Base-by-base conservation (phyloP, 2,329 filamentous ascomycete species). In the Basipetospora chlamydospora region DNA sequence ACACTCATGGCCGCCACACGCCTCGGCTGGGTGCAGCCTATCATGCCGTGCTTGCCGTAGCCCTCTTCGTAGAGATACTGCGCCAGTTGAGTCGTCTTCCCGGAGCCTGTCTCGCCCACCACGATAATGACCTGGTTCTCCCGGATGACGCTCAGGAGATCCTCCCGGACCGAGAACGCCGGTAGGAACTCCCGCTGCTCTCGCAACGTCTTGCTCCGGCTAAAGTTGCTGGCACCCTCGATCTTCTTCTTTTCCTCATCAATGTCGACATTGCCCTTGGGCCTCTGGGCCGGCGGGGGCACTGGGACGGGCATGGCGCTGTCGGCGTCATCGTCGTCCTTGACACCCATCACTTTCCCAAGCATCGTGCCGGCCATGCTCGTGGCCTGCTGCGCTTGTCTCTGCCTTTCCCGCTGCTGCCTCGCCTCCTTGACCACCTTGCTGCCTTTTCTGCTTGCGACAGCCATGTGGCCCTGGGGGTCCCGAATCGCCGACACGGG, bases 1-100 rank as follows among this genome's bases (percentile, higher is more conserved):
- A 98, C 90, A 60, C 87, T 95, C 90, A 98, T 98, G 16, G 90
- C 90, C 17, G 90, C 90, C 23, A 98, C 92, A 66, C 90, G 82
- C 49, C 90, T 76, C 36, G 90, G 90, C 47, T 98, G 90, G 2
- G 90, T 98, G 53, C 90, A 98, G 4, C 86, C 88, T 47, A 98
- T 96, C 69, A 95, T 77, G 33, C 90, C 90, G 22, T 69, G 61
- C 38, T 80, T 80, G 11, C 79, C 84, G 53, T 95, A 98, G 1
- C 92, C 92, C 49, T 96, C 90, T 56, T 98, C 90, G 51, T 92
- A 77, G 8, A 98, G 65, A 47, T 96, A 98, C 51, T 98, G 92
- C 0, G 92, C 95, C 42, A 98, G 62, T 57, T 98, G 90, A 0
- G 90, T 98, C 3, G 90, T 98, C 60, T 98, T 98, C 35, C 90